These are phyloP conservation scores for Spathaspora sp. DNA, from an alignment of 805 yeast species.

Conservation along the genomic window DNA sequence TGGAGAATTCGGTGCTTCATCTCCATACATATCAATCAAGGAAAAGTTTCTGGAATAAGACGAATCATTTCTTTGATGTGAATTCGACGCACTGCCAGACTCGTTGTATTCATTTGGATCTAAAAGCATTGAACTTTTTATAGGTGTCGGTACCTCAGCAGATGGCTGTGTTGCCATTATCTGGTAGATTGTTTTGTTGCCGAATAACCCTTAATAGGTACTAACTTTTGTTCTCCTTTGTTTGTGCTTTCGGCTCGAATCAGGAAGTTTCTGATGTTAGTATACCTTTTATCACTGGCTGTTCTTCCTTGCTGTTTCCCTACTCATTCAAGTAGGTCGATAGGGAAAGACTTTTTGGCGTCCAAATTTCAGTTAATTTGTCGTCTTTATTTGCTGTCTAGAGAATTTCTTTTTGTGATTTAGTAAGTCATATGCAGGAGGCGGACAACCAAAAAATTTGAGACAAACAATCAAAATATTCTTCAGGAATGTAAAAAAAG, in stretches of 20 bases:
- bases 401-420: background rate
- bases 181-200: background rate
- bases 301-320: background rate
- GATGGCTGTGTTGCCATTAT: background rate
- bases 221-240: background rate
- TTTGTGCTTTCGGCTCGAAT: too few relatives aligned
- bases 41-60: constrained; percentile 34
- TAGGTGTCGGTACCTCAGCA: background rate
- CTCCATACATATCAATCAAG: constrained; percentile 29
- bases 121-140: background rate
- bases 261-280: too few relatives aligned
- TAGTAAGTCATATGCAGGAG: background rate
- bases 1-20: background rate
- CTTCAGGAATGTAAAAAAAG: too few relatives aligned
- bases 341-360: background rate
- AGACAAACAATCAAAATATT: too few relatives aligned
- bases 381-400: background rate
- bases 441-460: background rate
- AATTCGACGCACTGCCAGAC: background rate
- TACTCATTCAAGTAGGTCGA: background rate
- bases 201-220: background rate
- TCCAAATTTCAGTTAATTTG: background rate
- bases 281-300: too few relatives aligned
- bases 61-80: constrained; percentile 28
- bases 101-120: background rate